A percentile compares a stretch with the other conserved stretches of the same genome.
These are phyloP conservation scores for Colletotrichum sp. DNA, from an alignment of 2,329 filamentous ascomycete genomes.

Conservation along the genomic window DNA sequence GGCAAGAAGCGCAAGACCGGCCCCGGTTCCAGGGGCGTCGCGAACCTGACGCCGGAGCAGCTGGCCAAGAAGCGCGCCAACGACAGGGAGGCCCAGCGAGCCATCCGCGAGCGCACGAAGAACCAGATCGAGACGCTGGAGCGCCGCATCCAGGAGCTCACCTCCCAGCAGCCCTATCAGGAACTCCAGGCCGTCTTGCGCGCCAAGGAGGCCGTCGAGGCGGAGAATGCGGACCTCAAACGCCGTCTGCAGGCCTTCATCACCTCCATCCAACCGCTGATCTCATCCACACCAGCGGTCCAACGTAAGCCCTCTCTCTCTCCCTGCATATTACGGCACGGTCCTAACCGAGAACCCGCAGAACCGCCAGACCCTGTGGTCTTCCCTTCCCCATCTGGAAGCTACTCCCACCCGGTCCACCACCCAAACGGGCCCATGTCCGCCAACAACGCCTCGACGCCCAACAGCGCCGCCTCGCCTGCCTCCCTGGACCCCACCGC, in stretches of 20 bases:
- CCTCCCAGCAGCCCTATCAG: constrained; percentile 80
- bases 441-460: constrained; percentile 39
- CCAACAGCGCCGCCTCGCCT: constrained; percentile 42
- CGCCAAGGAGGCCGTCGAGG: constrained; percentile 78
- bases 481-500: constrained; percentile 28
- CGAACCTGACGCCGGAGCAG: constrained; percentile 75
- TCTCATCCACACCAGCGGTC: constrained; percentile 36
- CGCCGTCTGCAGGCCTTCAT: constrained; percentile 70
- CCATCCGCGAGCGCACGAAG: constrained; percentile 83
- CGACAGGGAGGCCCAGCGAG: constrained; percentile 84
- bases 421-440: constrained; percentile 31
- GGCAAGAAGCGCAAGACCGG: constrained; percentile 52
- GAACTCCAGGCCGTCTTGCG: constrained; percentile 79
- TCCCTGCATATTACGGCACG: background rate
- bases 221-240: constrained; percentile 81
- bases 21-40: constrained; percentile 54
- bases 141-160: constrained; percentile 74
- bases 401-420: constrained; percentile 20
- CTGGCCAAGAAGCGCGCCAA: constrained; percentile 70
- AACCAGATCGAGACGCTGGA: constrained; percentile 79
- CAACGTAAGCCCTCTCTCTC: background rate
- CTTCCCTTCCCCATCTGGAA: constrained; percentile 34
- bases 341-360: constrained; percentile 4
- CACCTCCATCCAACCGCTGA: constrained; percentile 65
- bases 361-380: constrained; percentile 30